Percentiles rank a stretch among this genome's conserved stretches.
Conservation (phyloP, 352 stramenopile genomes). For the Globisporangium ultimum region DNA sequence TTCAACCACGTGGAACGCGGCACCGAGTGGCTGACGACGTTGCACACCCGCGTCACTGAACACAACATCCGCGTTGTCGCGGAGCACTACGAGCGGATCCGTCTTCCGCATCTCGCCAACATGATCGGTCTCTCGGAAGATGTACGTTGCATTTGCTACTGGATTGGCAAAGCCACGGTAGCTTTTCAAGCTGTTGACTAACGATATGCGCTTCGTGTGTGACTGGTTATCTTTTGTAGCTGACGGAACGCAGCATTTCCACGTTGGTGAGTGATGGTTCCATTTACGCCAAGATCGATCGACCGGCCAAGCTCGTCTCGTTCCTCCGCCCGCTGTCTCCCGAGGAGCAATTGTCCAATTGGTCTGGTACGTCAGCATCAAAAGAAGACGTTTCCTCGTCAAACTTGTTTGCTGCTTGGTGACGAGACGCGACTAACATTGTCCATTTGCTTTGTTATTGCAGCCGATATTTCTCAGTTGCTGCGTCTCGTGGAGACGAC, state of each 20-base stretch:
- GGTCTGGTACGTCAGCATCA: slow-evolving; percentile 42
- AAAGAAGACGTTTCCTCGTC: too few species aligned
- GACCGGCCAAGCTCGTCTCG: slow-evolving; percentile 94
- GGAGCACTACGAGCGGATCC: slow-evolving; percentile 96
- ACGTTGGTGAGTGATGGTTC: slow-evolving; percentile 91
- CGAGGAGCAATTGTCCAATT: slow-evolving; percentile 95
- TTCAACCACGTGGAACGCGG: slow-evolving; percentile 76
- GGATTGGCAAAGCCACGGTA: neutral
- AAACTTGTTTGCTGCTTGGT: too few species aligned
- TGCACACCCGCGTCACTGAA: slow-evolving; percentile 94
- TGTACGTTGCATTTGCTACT: slow-evolving; percentile 25
- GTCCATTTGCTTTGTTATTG: too few species aligned
- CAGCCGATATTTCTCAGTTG: slow-evolving; percentile 93
- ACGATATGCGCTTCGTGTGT: neutral
- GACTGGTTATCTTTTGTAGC: slow-evolving; percentile 17
- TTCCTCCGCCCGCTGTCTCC: slow-evolving; percentile 89
- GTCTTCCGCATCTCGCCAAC: slow-evolving; percentile 88
- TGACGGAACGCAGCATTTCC: slow-evolving; percentile 78
- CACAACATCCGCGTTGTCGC: slow-evolving; percentile 96
- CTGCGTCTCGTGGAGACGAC: slow-evolving; percentile 96
- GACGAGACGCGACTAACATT: too few species aligned
- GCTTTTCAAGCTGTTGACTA: neutral
- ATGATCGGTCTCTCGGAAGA: slow-evolving; percentile 92
- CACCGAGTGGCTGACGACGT: slow-evolving; percentile 83
- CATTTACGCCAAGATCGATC: slow-evolving; percentile 97